These are phyloP conservation scores for Zarea fungicola DNA, from an alignment of 2,329 filamentous ascomycete genomes.

Conservation along the genomic window DNA sequence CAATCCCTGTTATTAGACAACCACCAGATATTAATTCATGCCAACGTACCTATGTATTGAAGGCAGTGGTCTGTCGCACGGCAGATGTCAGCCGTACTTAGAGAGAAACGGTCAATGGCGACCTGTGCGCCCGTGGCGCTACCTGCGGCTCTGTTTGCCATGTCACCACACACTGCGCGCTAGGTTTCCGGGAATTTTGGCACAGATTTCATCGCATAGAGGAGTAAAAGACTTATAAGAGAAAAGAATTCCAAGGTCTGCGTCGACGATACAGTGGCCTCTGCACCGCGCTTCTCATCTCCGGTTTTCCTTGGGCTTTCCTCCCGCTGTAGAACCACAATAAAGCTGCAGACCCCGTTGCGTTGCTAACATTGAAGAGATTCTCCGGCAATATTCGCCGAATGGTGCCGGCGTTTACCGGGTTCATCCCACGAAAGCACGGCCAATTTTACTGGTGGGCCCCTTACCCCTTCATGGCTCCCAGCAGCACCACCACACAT, in stretches of 20 bases:
- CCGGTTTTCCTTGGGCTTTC: not conserved
- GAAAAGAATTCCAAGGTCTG: not conserved
- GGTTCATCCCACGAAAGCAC: too few relatives aligned
- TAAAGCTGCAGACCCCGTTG: not conserved
- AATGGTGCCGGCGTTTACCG: not conserved
- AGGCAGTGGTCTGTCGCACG: conserved; percentile 6
- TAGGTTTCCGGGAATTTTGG: not conserved
- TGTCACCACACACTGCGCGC: not conserved
- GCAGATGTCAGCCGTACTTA: not conserved
- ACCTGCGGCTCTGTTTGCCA: not conserved
- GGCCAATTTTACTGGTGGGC: too few relatives aligned
- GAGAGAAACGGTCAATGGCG: not conserved
- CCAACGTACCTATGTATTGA: conserved; percentile 5
- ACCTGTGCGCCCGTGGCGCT: not conserved
- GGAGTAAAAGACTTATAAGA: not conserved
- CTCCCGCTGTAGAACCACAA: not conserved
- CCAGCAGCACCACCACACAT: too few relatives aligned
- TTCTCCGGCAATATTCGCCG: not conserved
- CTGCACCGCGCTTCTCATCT: not conserved
- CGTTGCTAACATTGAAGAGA: not conserved
- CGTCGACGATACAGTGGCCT: not conserved
- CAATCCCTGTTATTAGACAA: not conserved
- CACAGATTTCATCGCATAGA: not conserved
- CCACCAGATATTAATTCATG: not conserved
- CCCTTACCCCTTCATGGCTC: too few relatives aligned